phyloP scores from a whole-genome alignment of 345 rosid species.

The Brassica incana region DNA sequence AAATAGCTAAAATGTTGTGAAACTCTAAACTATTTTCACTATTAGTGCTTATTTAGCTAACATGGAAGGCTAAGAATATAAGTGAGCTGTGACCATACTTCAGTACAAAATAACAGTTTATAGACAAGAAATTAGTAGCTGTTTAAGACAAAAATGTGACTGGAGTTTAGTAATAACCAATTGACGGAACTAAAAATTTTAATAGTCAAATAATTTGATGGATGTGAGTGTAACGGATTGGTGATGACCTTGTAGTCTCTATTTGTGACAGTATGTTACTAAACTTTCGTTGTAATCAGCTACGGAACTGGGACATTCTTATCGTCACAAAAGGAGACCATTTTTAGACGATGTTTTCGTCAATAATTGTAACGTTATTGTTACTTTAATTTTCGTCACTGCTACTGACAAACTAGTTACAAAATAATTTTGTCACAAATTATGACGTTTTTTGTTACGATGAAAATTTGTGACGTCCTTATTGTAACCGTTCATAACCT shows the following conservation, averaged over 20 bases:
- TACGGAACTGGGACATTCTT: background rate
- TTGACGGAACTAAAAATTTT: no score
- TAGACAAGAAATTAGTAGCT: no score
- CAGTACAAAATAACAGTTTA: no score
- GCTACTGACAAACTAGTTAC: background rate
- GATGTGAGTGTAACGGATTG: no score
- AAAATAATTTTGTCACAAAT: background rate
- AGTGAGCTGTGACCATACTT: no score
- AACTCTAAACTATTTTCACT: no score
- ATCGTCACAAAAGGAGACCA: background rate
- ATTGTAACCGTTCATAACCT: background rate
- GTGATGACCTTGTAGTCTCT: background rate
- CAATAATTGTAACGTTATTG: background rate
- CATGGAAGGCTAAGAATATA: no score
- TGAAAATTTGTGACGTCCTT: background rate
- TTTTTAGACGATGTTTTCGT: background rate
- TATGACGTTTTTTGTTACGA: background rate
- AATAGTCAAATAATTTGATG: no score
- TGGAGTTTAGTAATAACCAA: background rate
- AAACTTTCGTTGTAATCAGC: background rate
- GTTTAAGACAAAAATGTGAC: background rate
- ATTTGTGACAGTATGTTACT: background rate
- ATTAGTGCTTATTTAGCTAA: no score
- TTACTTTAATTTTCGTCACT: background rate
- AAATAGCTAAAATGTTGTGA: no score